Base-by-base conservation (phyloP, 345 rosid genomes). In the Theobroma cacao region DNA sequence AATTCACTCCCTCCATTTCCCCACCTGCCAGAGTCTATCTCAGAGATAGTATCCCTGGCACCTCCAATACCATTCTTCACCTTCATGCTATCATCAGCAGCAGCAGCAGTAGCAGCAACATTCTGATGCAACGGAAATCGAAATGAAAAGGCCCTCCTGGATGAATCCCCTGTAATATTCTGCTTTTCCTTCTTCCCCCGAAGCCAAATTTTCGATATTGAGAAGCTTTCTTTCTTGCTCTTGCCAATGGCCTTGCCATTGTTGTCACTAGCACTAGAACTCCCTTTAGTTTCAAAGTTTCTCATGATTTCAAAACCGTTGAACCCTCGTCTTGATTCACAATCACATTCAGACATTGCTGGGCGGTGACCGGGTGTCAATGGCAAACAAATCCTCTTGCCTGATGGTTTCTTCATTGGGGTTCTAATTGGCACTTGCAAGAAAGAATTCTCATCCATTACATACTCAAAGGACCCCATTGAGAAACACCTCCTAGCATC, bases 391-490 rank as follows among this genome's bases (percentile, higher is more conserved):
- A 87, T 80, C 83, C 89, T 92, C 89, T 84, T 89, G 79, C 83
- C 80, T 3, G 88, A 61, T 64, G 81, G 85, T 82, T 90, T 96
- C 91, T 87, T 91, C 73, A 85, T 74, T 1, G 91, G 85, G 59
- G 90, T 84, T 78, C 85, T 82, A 53, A 97, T 88, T 24, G 98
- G 92, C 43, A 97, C 99, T 82, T 88, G 88, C 89, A 97, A 85
- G 50, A 81, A 75, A 18, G 94, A 85, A 64, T 86, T 86, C 77
- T 91, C 95, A 64, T 94, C 97, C 97, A 94, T 87, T 30, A 94
- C 91, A 74, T 97, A 97, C 91, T 93, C 97, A 78, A 89, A 94
- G n/a, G 98, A 92, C 24, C 97, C 99, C 99, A 96, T 94, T 13
- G 99, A 96, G 58, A 88, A 91, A 78, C 99, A 96, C 75, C 98